Base-by-base conservation (phyloP, 352 stramenopile species). In the Globisporangium solare region DNA sequence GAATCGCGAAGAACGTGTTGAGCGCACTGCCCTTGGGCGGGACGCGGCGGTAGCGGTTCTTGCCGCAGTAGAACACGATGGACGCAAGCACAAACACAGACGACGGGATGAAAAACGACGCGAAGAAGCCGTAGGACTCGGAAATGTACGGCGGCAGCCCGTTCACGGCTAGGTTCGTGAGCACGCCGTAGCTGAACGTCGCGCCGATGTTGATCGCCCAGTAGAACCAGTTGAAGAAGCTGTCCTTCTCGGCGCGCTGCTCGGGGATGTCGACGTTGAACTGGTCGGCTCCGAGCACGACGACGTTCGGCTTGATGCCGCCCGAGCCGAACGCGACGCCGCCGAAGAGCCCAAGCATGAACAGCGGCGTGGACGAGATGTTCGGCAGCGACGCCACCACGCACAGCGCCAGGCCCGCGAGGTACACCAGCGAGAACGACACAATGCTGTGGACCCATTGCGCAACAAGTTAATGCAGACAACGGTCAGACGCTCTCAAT, bases 171-270 rank as follows among this genome's bases (percentile, higher is more conserved):
- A 97, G 61, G 58, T 97, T 97, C 6, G 87, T 92, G 24, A 97
- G 73, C 49, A 97, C 71, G 1, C 79, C 91, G 67, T 94, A 97
- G 72, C 88, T 96, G 55, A 97, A 83, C 37, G 90, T 89, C 8
- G 91, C 87, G 37, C 91, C 91, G 22, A 96, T 74, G 62, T 97
- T 97, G 67, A 97, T 96, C 14, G 84, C 73, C 86, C 86, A 96
- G 70, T 97, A 97, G 68, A 97, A 97, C 81, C 82, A 96, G 60
- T 96, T 96, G 73, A 97, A 97, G 65, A 96, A 97, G 40, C 79
- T 90, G 61, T 91, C 86, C 54, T 95, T 91, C 67, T 94, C 83
- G 0, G 58, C 57, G 3, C 79, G 76, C 66, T 95, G 80, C 7
- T 67, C 68, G 0, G 80, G 82, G 27, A 91, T 78, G 21, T 73